Evolutionary conservation across 2,329 filamentous ascomycete species (phyloP).

Genomic region (Mycogone perniciosa): DNA sequence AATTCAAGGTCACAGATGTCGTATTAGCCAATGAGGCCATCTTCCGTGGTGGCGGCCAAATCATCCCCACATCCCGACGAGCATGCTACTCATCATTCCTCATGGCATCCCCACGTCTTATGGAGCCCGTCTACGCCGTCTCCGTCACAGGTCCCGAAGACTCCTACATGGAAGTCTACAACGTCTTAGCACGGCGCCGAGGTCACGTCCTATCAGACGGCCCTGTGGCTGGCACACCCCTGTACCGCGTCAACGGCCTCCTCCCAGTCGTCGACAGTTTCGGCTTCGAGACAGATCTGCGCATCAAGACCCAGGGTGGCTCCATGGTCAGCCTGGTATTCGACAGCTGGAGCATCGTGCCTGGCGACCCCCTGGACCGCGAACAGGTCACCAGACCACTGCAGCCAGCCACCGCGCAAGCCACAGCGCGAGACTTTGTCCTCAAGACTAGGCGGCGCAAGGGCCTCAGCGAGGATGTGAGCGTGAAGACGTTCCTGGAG

Average conservation of each 20-base stretch:
- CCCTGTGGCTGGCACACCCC: slow-evolving; percentile 85
- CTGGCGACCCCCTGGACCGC: slow-evolving; percentile 88
- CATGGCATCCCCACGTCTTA: slow-evolving; percentile 91
- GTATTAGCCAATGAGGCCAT: slow-evolving; percentile 83
- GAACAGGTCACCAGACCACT: slow-evolving; percentile 75
- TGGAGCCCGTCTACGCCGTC: slow-evolving; percentile 93
- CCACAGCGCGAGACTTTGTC: slow-evolving; percentile 90
- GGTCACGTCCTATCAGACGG: slow-evolving; percentile 94
- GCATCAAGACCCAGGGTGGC: slow-evolving; percentile 92
- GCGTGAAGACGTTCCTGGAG: slow-evolving; percentile 92
- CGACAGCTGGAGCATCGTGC: slow-evolving; percentile 92
- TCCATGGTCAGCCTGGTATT: slow-evolving; percentile 89
- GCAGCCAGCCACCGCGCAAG: slow-evolving; percentile 81
- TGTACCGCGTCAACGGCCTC: slow-evolving; percentile 85
- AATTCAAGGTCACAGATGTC: slow-evolving; percentile 93
- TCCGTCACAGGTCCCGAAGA: slow-evolving; percentile 90
- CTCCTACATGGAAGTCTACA: slow-evolving; percentile 83
- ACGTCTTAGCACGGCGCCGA: slow-evolving; percentile 77
- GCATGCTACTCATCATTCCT: slow-evolving; percentile 95
- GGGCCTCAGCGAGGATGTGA: slow-evolving; percentile 91
- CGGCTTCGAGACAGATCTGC: slow-evolving; percentile 93
- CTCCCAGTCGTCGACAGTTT: slow-evolving; percentile 97
- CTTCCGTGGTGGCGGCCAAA: slow-evolving; percentile 90
- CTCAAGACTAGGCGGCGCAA: slow-evolving; percentile 92
- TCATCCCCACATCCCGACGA: slow-evolving; percentile 88